Percentiles rank a stretch among this genome's conserved stretches.
Conservation (phyloP, 345 rosid species). For the Linum tenue region DNA sequence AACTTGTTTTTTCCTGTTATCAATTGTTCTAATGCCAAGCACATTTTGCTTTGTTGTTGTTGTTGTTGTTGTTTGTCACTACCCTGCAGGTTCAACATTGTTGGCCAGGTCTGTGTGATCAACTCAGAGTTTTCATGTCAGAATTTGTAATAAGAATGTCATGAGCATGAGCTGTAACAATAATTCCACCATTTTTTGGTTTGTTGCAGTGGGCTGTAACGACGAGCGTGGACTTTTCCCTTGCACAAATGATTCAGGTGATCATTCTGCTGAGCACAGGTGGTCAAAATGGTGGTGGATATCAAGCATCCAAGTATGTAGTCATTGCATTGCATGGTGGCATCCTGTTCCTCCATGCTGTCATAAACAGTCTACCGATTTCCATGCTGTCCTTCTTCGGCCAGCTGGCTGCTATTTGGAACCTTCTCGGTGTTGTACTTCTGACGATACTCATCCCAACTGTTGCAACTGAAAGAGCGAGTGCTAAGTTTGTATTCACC, state of each 20-base stretch:
- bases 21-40: constrained; percentile 18
- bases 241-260: constrained; percentile 59
- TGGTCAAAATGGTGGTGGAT: constrained; percentile 90
- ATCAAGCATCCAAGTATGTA: constrained; percentile 69
- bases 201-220: constrained; percentile 87
- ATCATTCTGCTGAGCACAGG: constrained; percentile 85
- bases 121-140: neutral
- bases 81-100: constrained; percentile 83
- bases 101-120: constrained; percentile 58
- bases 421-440: constrained; percentile 74
- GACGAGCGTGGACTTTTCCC: constrained; percentile 56
- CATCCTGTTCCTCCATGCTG: constrained; percentile 63
- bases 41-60: constrained; percentile 11
- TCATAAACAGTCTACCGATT: constrained; percentile 79
- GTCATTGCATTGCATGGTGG: constrained; percentile 73
- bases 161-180: constrained; percentile 14
- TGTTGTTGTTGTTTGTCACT: too few species aligned
- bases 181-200: neutral
- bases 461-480: constrained; percentile 72
- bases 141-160: constrained; percentile 11
- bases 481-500: constrained; percentile 80
- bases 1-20: neutral
- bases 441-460: constrained; percentile 71
- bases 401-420: constrained; percentile 90
- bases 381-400: constrained; percentile 71